Percentiles rank a stretch among this genome's conserved stretches.
Conservation (phyloP, 2,329 filamentous ascomycete genomes). For the Fusarium sp. region DNA sequence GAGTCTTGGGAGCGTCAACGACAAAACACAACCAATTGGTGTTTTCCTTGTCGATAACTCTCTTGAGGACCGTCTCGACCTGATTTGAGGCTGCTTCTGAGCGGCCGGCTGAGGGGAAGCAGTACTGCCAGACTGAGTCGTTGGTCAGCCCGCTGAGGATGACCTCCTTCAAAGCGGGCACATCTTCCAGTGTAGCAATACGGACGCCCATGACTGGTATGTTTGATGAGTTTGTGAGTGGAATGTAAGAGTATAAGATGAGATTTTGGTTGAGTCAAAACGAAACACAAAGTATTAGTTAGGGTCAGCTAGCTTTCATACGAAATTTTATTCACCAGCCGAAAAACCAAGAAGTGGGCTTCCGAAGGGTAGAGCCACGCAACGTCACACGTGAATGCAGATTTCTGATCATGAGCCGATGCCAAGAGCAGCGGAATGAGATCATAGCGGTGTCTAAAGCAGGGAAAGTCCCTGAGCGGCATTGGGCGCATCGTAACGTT, state of each 20-base stretch:
- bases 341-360: constrained; percentile 25
- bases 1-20: constrained; percentile 33
- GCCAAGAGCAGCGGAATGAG: constrained; percentile 35
- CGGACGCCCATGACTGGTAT: constrained; percentile 32
- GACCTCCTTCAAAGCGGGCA: constrained; percentile 37
- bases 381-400: constrained; percentile 31
- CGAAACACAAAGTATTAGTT: not conserved
- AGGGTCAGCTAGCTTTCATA: constrained; percentile 22
- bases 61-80: constrained; percentile 25
- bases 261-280: not conserved
- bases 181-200: constrained; percentile 29
- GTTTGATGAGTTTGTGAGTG: not conserved
- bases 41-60: constrained; percentile 26
- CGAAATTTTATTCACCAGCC: constrained; percentile 15
- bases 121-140: constrained; percentile 38
- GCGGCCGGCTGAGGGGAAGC: constrained; percentile 21
- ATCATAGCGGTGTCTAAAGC: constrained; percentile 23
- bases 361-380: constrained; percentile 37
- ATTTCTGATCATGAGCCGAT: constrained; percentile 36
- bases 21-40: constrained; percentile 35
- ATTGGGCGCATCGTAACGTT: constrained; percentile 5
- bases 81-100: constrained; percentile 22
- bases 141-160: constrained; percentile 33
- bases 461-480: not conserved
- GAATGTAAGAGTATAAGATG: not conserved